Evolutionary conservation across 2,329 filamentous ascomycete genomes (phyloP).

Genomic region (Sordariomycetes sp.): DNA sequence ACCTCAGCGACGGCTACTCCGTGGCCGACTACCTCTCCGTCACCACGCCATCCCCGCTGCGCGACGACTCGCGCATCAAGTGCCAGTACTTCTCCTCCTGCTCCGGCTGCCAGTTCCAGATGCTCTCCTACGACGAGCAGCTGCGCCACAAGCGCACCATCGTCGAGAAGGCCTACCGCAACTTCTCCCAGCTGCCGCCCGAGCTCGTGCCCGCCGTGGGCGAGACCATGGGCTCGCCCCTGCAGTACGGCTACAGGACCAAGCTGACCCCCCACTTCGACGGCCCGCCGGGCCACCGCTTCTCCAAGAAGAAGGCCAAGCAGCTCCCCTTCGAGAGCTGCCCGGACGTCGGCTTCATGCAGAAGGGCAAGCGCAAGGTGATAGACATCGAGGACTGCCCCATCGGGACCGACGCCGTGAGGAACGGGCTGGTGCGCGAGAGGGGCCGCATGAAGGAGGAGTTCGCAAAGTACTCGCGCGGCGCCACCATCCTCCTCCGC

Average conservation of each 20-base stretch:
- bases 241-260: slow-evolving; percentile 89
- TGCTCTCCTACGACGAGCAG: slow-evolving; percentile 83
- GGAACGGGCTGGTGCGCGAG: slow-evolving; percentile 68
- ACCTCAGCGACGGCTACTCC: slow-evolving; percentile 59
- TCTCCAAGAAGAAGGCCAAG: slow-evolving; percentile 36
- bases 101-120: slow-evolving; percentile 94
- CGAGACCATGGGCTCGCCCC: slow-evolving; percentile 80
- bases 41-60: slow-evolving; percentile 58
- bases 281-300: slow-evolving; percentile 49
- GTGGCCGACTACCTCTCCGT: slow-evolving; percentile 76
- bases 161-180: slow-evolving; percentile 81
- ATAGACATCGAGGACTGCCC: slow-evolving; percentile 97
- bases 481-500: slow-evolving; percentile 79
- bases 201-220: slow-evolving; percentile 64
- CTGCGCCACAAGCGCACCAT: slow-evolving; percentile 74
- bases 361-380: slow-evolving; percentile 68
- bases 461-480: slow-evolving; percentile 61
- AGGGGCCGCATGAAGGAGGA: slow-evolving; percentile 64
- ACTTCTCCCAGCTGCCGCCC: slow-evolving; percentile 77
- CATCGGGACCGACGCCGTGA: slow-evolving; percentile 79
- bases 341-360: slow-evolving; percentile 83
- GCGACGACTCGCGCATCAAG: slow-evolving; percentile 65
- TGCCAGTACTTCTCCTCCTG: slow-evolving; percentile 85
- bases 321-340: slow-evolving; percentile 42
- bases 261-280: slow-evolving; percentile 97